These are phyloP conservation scores for Kurtzmaniella quercitrusa DNA, from an alignment of 1,139 yeast species.

Conservation along the genomic window DNA sequence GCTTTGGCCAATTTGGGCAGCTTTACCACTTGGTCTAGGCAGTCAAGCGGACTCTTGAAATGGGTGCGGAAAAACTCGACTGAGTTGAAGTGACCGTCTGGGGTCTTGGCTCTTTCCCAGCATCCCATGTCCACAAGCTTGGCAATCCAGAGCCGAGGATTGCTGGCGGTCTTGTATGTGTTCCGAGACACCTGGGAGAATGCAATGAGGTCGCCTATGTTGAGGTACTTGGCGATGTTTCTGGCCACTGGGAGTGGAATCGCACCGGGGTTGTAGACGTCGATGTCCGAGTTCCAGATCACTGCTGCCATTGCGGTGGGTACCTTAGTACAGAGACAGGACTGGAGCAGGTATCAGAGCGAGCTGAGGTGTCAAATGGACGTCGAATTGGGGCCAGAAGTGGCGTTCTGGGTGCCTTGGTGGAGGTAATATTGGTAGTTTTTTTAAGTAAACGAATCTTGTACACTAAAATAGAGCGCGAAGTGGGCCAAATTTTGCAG, in stretches of 20 bases:
- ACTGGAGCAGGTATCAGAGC: too few species aligned
- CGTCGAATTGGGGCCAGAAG: too few species aligned
- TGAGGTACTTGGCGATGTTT: constrained; percentile 30
- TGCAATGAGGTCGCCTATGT: constrained; percentile 31
- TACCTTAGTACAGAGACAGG: not conserved
- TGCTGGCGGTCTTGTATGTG: constrained; percentile 32
- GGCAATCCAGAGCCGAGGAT: constrained; percentile 48
- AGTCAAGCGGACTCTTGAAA: constrained; percentile 28
- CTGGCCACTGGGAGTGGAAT: constrained; percentile 39
- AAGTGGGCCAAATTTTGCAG: too few species aligned
- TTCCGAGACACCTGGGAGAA: constrained; percentile 37
- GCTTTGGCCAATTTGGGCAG: constrained; percentile 39
- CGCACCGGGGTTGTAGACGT: constrained; percentile 40
- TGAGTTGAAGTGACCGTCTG: constrained; percentile 3
- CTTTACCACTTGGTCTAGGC: constrained; percentile 35
- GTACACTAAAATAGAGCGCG: too few species aligned
- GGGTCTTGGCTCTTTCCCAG: constrained; percentile 32
- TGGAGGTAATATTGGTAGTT: too few species aligned
- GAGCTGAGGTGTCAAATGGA: too few species aligned
- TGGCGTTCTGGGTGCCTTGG: too few species aligned
- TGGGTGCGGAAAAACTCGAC: not conserved
- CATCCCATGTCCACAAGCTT: constrained; percentile 46
- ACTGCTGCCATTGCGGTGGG: constrained; percentile 36
- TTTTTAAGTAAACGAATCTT: too few species aligned
- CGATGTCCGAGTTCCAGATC: constrained; percentile 47